Evolutionary conservation across 73 alveolate genomes (phyloP).

Genomic region (Paraurostyla sp.): DNA sequence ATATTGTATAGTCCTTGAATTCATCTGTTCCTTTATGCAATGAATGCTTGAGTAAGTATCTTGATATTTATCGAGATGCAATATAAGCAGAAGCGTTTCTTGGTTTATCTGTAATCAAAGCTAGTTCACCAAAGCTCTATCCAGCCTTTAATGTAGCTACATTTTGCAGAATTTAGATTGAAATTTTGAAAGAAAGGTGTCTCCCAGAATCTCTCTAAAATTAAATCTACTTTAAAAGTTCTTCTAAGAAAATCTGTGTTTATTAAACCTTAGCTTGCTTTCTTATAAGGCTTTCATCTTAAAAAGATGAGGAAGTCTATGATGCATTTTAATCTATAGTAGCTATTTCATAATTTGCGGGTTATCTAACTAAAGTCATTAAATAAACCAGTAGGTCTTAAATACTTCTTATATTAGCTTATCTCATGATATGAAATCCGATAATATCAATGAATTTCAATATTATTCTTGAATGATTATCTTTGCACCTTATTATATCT

Average conservation of each 20-base stretch:
- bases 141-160: background rate
- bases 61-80: background rate
- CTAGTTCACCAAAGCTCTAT: constrained; percentile 58
- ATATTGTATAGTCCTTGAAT: background rate
- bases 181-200: background rate
- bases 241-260: background rate
- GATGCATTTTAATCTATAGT: background rate
- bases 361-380: background rate
- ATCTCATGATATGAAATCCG: background rate
- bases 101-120: constrained; percentile 40
- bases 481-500: background rate
- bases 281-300: background rate
- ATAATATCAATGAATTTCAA: constrained; percentile 31
- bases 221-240: background rate
- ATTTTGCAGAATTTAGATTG: background rate
- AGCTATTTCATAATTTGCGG: background rate
- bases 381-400: background rate
- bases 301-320: background rate
- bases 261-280: background rate
- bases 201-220: background rate
- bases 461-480: constrained; percentile 35
- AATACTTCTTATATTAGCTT: background rate
- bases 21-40: background rate
- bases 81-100: constrained; percentile 23
- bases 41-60: background rate